These are phyloP conservation scores for Podaxis rugospora DNA, from an alignment of 768 basidiomycete genomes.

Conservation along the genomic window DNA sequence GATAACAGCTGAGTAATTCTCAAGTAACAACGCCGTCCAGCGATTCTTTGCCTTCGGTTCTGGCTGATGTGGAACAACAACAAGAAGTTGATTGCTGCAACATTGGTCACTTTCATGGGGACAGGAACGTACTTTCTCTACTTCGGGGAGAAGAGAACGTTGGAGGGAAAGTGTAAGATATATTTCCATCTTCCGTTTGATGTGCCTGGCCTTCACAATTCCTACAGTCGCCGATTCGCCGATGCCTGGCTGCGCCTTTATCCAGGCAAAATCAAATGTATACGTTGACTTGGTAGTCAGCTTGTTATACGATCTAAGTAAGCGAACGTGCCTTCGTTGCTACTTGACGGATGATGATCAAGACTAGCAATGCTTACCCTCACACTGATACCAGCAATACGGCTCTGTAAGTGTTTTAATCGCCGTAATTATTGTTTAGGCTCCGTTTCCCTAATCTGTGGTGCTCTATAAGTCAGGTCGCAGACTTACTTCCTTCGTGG, in stretches of 20 bases:
- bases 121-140: neutral
- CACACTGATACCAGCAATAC: neutral
- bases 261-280: neutral
- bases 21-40: neutral
- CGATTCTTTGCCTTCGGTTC: neutral
- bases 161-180: neutral
- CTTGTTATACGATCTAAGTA: neutral
- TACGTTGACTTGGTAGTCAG: neutral
- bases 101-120: neutral
- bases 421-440: neutral
- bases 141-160: neutral
- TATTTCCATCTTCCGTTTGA: neutral
- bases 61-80: neutral
- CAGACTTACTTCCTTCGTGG: neutral
- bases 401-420: neutral
- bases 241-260: neutral
- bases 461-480: neutral
- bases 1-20: neutral
- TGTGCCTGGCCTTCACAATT: neutral
- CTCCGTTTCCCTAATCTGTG: neutral
- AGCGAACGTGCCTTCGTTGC: neutral
- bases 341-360: neutral
- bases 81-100: neutral
- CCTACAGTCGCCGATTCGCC: neutral
- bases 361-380: neutral